Conservation (phyloP, 345 rosid species). For the Lumnitzera littorea region DNA sequence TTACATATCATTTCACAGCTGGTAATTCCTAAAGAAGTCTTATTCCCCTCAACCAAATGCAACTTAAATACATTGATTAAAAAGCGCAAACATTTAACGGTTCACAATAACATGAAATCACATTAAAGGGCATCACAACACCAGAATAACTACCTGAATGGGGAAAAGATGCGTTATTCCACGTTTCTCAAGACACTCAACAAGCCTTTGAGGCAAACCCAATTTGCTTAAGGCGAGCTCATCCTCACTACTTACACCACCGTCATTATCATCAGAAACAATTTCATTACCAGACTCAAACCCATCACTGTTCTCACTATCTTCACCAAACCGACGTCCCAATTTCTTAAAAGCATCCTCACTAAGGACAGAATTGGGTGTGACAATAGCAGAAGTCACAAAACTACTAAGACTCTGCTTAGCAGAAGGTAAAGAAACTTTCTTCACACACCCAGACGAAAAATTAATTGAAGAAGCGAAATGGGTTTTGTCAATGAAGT, state of each 20-base stretch:
- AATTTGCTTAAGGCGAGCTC: constrained; percentile 68
- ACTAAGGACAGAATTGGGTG: constrained; percentile 77
- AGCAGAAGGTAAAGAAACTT: constrained; percentile 1
- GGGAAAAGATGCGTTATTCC: constrained; percentile 95
- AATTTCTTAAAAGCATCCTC: constrained; percentile 84
- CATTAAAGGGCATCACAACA: too few relatives aligned
- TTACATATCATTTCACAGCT: too few relatives aligned
- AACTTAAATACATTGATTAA: too few relatives aligned
- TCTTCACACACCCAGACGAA: constrained; percentile 7
- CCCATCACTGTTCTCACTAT: constrained; percentile 10
- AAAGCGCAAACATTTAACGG: too few relatives aligned
- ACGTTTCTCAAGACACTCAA: constrained; percentile 60
- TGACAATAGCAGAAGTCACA: constrained; percentile 57
- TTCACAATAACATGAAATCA: too few relatives aligned
- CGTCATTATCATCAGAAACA: constrained; percentile 7
- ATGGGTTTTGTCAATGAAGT: constrained; percentile 25
- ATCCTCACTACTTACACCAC: constrained; percentile 16
- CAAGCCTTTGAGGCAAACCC: constrained; percentile 71
- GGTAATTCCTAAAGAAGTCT: too few relatives aligned
- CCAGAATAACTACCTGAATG: constrained; percentile 46
- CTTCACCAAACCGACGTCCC: constrained; percentile 27
- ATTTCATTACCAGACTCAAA: constrained; percentile 8
- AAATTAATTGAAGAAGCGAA: constrained; percentile 23
- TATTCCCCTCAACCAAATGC: too few relatives aligned
- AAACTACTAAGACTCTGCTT: constrained; percentile 24